Percentiles rank a stretch among this genome's conserved stretches.
Conservation (phyloP, 2,329 filamentous ascomycete species). For the Coniosporium tulheliwenetii region DNA sequence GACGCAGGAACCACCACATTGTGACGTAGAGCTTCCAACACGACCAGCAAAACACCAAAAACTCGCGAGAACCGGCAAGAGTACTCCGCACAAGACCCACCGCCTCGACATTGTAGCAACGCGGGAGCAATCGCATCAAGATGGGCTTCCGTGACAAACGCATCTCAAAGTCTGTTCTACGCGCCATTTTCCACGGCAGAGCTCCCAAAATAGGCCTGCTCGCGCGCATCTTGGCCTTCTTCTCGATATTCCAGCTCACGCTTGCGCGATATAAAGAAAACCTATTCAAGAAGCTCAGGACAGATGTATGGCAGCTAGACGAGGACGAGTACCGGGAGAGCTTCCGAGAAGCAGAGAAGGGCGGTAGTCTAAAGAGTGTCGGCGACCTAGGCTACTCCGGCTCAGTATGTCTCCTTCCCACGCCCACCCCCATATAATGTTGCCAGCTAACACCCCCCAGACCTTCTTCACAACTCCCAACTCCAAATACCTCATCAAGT, state of each 20-base stretch:
- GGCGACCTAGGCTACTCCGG: conserved; percentile 62
- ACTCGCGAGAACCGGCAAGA: too few species aligned
- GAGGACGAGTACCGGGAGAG: conserved; percentile 39
- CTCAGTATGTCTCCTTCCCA: conserved; percentile 28
- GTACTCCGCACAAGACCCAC: too few species aligned
- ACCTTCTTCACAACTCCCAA: conserved; percentile 58
- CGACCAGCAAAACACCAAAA: too few species aligned
- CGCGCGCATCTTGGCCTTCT: conserved; percentile 34
- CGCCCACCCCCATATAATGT: too few species aligned
- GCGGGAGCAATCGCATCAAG: conserved; percentile 1
- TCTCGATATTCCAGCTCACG: conserved; percentile 34
- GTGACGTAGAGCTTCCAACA: too few species aligned
- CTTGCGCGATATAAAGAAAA: conserved; percentile 31
- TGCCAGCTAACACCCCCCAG: conserved; percentile 11
- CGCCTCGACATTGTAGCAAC: too few species aligned
- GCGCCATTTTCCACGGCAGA: conserved; percentile 17
- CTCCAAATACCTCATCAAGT: conserved; percentile 55
- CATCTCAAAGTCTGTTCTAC: conserved; percentile 26
- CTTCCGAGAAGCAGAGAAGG: conserved; percentile 27
- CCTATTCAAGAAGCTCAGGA: conserved; percentile 36
- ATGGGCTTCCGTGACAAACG: conserved; percentile 18
- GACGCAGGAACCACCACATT: too few species aligned
- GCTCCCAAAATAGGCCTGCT: conserved; percentile 17
- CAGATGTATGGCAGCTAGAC: conserved; percentile 35
- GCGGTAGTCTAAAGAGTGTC: conserved; percentile 34